Percentiles rank a stretch among this genome's conserved stretches.
phyloP scores from a whole-genome alignment of 2,329 filamentous ascomycete genomes.

The Ophiostoma novo-ulmi region DNA sequence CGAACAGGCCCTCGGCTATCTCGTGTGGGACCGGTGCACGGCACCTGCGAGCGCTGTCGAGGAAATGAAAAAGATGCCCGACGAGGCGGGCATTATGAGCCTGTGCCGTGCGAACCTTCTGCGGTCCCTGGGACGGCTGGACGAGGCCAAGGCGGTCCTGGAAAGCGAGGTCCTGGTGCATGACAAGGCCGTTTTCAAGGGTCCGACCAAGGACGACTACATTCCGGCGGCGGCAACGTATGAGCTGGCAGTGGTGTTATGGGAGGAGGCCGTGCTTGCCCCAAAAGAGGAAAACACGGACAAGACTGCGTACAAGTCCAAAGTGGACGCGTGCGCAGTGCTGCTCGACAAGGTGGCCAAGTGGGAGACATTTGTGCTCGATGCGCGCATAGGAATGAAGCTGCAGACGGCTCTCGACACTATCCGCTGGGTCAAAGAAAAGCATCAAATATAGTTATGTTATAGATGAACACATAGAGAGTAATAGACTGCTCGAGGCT shows the following conservation, averaged over 20 bases:
- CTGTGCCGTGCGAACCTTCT: slow-evolving; percentile 63
- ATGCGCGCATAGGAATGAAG: slow-evolving; percentile 68
- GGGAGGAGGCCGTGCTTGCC: slow-evolving; percentile 56
- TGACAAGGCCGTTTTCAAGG: slow-evolving; percentile 56
- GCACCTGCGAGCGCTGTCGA: slow-evolving; percentile 38
- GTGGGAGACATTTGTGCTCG: slow-evolving; percentile 69
- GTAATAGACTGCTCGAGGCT: not conserved
- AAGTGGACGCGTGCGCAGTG: slow-evolving; percentile 56
- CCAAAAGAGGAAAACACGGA: not conserved
- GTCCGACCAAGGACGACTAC: slow-evolving; percentile 62
- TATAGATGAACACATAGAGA: not conserved
- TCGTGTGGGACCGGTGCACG: slow-evolving; percentile 62
- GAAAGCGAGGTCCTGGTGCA: slow-evolving; percentile 60
- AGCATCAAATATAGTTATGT: slow-evolving; percentile 33
- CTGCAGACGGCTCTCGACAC: slow-evolving; percentile 65
- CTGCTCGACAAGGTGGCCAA: slow-evolving; percentile 62
- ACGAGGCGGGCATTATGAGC: slow-evolving; percentile 60
- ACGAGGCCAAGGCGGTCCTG: slow-evolving; percentile 62
- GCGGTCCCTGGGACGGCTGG: slow-evolving; percentile 56
- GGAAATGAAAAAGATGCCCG: slow-evolving; percentile 48
- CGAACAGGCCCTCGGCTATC: slow-evolving; percentile 53
- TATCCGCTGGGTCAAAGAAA: slow-evolving; percentile 49
- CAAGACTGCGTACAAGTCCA: slow-evolving; percentile 36
- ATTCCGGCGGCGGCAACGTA: slow-evolving; percentile 71
- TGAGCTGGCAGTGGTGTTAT: slow-evolving; percentile 77